These are phyloP conservation scores for Ciborinia camelliae DNA, from an alignment of 2,329 filamentous ascomycete genomes.

Conservation along the genomic window DNA sequence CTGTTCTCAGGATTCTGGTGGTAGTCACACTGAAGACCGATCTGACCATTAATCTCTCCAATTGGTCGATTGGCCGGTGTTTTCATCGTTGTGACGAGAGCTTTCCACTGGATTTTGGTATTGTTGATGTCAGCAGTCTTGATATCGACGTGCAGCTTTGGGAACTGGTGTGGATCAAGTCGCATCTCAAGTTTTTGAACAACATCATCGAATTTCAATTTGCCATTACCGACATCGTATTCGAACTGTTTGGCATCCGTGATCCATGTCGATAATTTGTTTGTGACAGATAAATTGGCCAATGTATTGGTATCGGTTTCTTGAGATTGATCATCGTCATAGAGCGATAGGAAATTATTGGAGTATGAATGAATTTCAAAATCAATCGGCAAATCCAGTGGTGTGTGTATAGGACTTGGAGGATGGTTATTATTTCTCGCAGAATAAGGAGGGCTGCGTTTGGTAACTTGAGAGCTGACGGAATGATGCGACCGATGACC, in stretches of 20 bases:
- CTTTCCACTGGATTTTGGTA: conserved; percentile 66
- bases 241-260: conserved; percentile 67
- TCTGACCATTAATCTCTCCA: conserved; percentile 72
- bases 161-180: conserved; percentile 32
- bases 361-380: conserved; percentile 68
- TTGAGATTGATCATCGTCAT: conserved; percentile 60
- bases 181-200: conserved; percentile 52
- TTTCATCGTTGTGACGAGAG: conserved; percentile 41
- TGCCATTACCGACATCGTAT: conserved; percentile 57
- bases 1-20: conserved; percentile 62
- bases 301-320: conserved; percentile 71
- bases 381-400: conserved; percentile 61
- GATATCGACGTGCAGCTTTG: conserved; percentile 32
- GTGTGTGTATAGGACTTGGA: conserved; percentile 74
- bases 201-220: conserved; percentile 55
- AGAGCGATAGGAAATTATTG: conserved; percentile 70
- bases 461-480: conserved; percentile 60
- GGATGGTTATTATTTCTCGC: conserved; percentile 56
- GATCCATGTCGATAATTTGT: conserved; percentile 74
- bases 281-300: conserved; percentile 70
- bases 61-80: conserved; percentile 37
- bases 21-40: conserved; percentile 71
- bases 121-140: conserved; percentile 29
- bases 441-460: conserved; percentile 62
- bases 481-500: conserved; percentile 77